Evolutionary conservation across 129 eudicot species (phyloP).

Genomic region (Centella asiatica): DNA sequence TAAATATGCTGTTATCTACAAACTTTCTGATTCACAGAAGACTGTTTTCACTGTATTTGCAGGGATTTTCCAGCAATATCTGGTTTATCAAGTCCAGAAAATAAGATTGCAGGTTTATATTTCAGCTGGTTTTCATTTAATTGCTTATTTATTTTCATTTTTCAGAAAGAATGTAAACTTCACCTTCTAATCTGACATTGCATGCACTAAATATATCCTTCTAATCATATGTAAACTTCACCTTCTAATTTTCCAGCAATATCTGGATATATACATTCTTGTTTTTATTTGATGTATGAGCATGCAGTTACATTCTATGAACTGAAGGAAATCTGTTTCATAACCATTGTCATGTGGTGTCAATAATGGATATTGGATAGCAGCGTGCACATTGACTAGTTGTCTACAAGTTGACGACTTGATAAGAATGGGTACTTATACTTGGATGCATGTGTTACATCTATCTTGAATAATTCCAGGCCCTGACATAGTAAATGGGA

Average conservation of each 20-base stretch:
- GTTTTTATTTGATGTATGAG: not conserved
- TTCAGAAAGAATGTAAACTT: not conserved
- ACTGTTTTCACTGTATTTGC: slow-evolving; percentile 12
- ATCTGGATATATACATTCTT: not conserved
- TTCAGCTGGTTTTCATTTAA: not conserved
- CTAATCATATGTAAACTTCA: slow-evolving; percentile 1
- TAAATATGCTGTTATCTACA: not conserved
- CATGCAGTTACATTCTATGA: not conserved
- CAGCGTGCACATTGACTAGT: no score
- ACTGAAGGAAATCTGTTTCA: not conserved
- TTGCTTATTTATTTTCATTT: not conserved
- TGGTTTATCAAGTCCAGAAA: slow-evolving; percentile 93
- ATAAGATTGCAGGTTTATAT: slow-evolving; percentile 78
- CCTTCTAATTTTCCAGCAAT: not conserved
- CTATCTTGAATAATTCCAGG: no score
- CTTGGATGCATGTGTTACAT: no score
- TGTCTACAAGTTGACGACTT: no score
- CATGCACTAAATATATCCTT: no score
- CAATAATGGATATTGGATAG: not conserved
- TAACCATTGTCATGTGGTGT: not conserved
- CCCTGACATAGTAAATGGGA: no score
- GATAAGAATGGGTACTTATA: no score
- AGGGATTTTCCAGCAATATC: slow-evolving; percentile 93
- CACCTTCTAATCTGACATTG: no score
- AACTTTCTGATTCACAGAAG: not conserved